A percentile compares a stretch with the other conserved stretches of the same genome.
Conservation (phyloP, 2,329 filamentous ascomycete genomes). For the Allantophomopsis lycopodina region DNA sequence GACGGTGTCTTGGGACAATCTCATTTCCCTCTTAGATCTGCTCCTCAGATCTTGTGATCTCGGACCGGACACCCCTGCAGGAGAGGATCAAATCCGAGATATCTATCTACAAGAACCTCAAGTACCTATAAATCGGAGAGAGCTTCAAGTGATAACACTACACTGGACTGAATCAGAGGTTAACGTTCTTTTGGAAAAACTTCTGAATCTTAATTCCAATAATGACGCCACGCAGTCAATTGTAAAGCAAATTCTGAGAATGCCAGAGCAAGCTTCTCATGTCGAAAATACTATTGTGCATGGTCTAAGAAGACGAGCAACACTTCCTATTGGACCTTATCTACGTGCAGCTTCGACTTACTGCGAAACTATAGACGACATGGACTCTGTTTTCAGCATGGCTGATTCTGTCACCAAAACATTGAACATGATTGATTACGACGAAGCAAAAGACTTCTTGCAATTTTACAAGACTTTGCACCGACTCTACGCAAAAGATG, state of each 20-base stretch:
- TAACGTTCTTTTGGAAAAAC: slow-evolving; percentile 50
- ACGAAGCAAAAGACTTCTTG: slow-evolving; percentile 16
- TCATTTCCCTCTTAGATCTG: slow-evolving; percentile 33
- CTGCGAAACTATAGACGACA: slow-evolving; percentile 13
- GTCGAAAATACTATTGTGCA: slow-evolving; percentile 27
- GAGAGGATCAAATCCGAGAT: slow-evolving; percentile 19
- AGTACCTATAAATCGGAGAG: slow-evolving; percentile 30
- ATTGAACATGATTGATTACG: slow-evolving; percentile 11
- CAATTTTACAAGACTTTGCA: slow-evolving; percentile 14
- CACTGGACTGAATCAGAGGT: slow-evolving; percentile 22
- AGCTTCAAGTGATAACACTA: slow-evolving; percentile 30
- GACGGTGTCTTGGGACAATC: slow-evolving; percentile 36
- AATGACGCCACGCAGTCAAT: slow-evolving; percentile 36
- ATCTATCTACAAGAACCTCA: slow-evolving; percentile 16
- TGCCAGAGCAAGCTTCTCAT: slow-evolving; percentile 31
- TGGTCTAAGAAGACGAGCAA: slow-evolving; percentile 11
- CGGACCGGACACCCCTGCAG: not conserved
- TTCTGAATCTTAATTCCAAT: slow-evolving; percentile 49
- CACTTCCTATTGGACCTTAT: slow-evolving; percentile 10
- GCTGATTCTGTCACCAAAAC: slow-evolving; percentile 10
- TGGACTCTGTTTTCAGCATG: slow-evolving; percentile 8
- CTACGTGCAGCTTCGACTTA: slow-evolving; percentile 16
- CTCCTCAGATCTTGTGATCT: slow-evolving; percentile 15
- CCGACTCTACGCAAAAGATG: no score
- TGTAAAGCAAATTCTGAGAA: slow-evolving; percentile 37